Conservation (phyloP, 345 rosid species). For the Euclidium syriacum region DNA sequence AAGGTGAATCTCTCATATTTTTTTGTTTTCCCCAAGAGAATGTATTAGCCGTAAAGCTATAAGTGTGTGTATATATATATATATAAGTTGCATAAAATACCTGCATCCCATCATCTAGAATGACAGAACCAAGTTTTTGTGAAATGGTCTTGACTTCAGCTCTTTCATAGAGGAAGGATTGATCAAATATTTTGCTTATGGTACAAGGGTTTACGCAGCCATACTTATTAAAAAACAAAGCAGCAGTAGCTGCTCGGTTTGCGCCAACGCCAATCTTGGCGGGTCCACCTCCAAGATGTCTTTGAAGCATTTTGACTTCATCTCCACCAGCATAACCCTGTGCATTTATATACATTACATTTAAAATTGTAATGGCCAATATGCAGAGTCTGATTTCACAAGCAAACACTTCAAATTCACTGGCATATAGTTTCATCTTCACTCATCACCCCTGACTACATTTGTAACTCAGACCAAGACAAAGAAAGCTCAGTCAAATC, state of each 20-base stretch:
- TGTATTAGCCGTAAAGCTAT: background rate
- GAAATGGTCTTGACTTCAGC: slow-evolving; percentile 15
- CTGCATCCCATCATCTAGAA: slow-evolving; percentile 97
- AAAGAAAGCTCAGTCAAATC: background rate
- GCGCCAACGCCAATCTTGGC: slow-evolving; percentile 65
- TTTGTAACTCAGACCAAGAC: background rate
- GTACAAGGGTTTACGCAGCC: slow-evolving; percentile 41
- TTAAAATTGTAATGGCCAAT: background rate
- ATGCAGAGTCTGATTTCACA: background rate
- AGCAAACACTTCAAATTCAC: background rate
- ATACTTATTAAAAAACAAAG: slow-evolving; percentile 40
- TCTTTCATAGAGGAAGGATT: slow-evolving; percentile 1
- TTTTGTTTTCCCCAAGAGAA: too few relatives aligned
- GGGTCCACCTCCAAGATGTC: slow-evolving; percentile 46
- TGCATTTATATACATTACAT: background rate
- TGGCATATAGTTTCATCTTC: background rate
- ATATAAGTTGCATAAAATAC: slow-evolving; percentile 23
- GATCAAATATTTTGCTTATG: slow-evolving; percentile 12
- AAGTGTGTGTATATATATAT: too few relatives aligned
- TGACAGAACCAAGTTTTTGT: slow-evolving; percentile 38
- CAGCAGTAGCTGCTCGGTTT: slow-evolving; percentile 61
- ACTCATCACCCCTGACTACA: background rate
- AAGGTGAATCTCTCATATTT: background rate
- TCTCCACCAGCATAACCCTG: slow-evolving; percentile 96
- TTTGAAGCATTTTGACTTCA: slow-evolving; percentile 76